Evolutionary conservation across 345 rosid genomes (phyloP), one percentile per base, ranked within the genome.

Genomic region (Dovyalis caffra): DNA sequence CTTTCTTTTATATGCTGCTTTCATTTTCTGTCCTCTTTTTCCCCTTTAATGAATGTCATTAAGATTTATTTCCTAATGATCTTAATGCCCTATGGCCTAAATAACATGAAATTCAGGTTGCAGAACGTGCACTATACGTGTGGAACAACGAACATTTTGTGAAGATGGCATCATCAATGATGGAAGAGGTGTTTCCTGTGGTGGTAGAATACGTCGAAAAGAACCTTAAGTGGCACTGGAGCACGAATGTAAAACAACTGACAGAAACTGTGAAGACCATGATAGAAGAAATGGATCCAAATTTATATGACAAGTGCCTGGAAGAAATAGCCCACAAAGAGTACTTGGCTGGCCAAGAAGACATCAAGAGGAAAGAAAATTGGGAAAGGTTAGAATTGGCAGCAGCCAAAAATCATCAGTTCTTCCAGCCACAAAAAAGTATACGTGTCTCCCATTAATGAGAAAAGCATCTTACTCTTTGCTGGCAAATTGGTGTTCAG

Each of bases 111-210:
- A 35, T 26, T 40, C 74, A 88, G 92, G 95, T 90, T 0, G 90
- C 91, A 0, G 88, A 90, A 73, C 81, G 92, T 6, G 91, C 95
- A 3, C 76, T 88, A 1, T 85, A 87, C 51, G 66, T 87, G 37
- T 87, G 90, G 92, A 88, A 88, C 87, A 88, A 86, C 6, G 91
- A 88, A 74, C 82, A 76, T 45, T 86, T 90, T 62, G 90, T 88
- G 77, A 88, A 87, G 80, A 85, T 88, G 92, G 89, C 81, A 68
- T 53, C 77, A 15, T 14, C 80, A 37, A 85, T 88, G 5, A 78
- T 78, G 31, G 86, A 90, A 53, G 90, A 90, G 12, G 89, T 87
- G 74, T 85, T 88, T 62, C 89, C 90, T 0, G 80, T 87, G 35
- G 79, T 86, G 15, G 86, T 88, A 21, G 85, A 86, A 83, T 88